Evolutionary conservation across 2,329 filamentous ascomycete species (phyloP).

Genomic region (Fusarium ramigenum): DNA sequence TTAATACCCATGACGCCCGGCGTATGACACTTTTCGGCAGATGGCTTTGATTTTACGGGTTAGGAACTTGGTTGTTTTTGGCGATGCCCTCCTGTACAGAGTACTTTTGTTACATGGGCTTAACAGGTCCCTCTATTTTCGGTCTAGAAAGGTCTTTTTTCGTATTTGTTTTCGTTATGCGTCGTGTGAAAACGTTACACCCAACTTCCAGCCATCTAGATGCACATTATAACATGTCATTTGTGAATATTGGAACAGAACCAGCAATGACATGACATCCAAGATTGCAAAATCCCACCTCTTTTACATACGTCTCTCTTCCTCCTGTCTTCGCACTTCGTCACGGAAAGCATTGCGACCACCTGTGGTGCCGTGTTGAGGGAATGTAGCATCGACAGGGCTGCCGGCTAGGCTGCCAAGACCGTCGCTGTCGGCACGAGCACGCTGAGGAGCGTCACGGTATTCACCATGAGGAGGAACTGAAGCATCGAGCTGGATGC

Average conservation of each 20-base stretch:
- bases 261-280: background rate
- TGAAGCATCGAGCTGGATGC: constrained; percentile 58
- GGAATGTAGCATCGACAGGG: constrained; percentile 55
- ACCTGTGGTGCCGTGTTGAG: constrained; percentile 49
- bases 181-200: constrained; percentile 38
- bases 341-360: constrained; percentile 59
- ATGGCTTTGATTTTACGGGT: constrained; percentile 15
- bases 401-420: constrained; percentile 60
- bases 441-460: constrained; percentile 46
- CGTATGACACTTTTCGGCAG: constrained; percentile 30
- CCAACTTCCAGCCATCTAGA: constrained; percentile 16
- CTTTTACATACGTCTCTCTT: constrained; percentile 46
- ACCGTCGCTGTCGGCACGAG: constrained; percentile 56
- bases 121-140: background rate
- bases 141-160: constrained; percentile 32
- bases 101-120: background rate
- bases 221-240: constrained; percentile 17
- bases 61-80: constrained; percentile 6
- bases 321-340: constrained; percentile 59
- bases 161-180: constrained; percentile 38
- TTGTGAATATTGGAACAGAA: constrained; percentile 11
- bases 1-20: constrained; percentile 40
- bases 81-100: background rate
- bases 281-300: background rate
- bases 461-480: constrained; percentile 44